Percentiles rank a stretch among this genome's conserved stretches.
phyloP scores from a whole-genome alignment of 768 basidiomycete genomes.

The Panaeolus papilionaceus region DNA sequence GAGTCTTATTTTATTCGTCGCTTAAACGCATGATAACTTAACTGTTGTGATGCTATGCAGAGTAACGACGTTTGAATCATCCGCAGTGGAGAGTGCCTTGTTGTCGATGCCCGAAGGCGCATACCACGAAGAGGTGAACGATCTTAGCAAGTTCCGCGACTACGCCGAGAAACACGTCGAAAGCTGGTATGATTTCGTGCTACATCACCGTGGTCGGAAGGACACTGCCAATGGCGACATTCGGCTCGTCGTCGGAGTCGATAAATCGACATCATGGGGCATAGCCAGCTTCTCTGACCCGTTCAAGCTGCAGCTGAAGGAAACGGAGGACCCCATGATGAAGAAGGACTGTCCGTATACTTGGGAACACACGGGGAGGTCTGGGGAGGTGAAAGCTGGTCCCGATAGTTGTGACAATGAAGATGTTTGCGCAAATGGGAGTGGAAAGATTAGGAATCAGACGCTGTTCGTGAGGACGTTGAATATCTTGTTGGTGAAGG shows the following conservation, averaged over 20 bases:
- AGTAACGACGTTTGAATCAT: conserved; percentile 24
- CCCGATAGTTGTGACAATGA: conserved; percentile 5
- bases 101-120: conserved; percentile 42
- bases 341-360: background rate
- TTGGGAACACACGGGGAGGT: conserved; percentile 8
- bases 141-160: conserved; percentile 23
- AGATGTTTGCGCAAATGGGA: background rate
- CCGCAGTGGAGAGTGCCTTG: conserved; percentile 35
- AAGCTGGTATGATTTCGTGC: conserved; percentile 38
- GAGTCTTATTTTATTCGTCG: background rate
- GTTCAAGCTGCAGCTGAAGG: background rate
- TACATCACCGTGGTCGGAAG: conserved; percentile 29
- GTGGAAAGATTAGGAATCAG: background rate
- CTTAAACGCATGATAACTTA: too few species aligned
- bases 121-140: conserved; percentile 30
- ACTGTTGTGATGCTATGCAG: background rate
- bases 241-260: conserved; percentile 32
- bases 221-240: conserved; percentile 30
- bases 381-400: conserved; percentile 5
- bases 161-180: conserved; percentile 33
- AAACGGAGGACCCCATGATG: background rate
- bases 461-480: background rate
- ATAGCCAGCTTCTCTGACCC: conserved; percentile 27
- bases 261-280: conserved; percentile 36
- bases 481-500: background rate